Conservation (phyloP, 306 rosid species). For the Cucurbita ficifolia region DNA sequence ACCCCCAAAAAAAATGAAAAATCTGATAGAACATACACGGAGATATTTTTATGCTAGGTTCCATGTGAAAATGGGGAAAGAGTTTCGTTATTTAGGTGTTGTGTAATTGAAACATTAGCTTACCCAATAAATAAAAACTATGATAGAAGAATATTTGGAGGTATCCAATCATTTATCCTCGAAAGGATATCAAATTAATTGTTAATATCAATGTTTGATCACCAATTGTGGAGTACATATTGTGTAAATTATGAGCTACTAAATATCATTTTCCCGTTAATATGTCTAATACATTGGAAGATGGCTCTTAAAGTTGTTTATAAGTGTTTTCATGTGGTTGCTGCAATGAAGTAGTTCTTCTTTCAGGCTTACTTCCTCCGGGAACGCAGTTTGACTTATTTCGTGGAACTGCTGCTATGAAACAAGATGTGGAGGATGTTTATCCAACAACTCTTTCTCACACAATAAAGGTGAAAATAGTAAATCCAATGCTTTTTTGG, state of each 20-base stretch:
- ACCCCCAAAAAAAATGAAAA: too few relatives aligned
- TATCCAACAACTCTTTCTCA: constrained; percentile 82
- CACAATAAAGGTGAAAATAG: constrained; percentile 64
- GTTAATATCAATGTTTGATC: background rate
- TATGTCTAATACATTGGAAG: background rate
- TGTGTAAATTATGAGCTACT: background rate
- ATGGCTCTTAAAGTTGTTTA: background rate
- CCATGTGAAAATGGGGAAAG: too few relatives aligned
- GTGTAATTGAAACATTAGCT: too few relatives aligned
- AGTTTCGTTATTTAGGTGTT: too few relatives aligned
- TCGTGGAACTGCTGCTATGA: constrained; percentile 99
- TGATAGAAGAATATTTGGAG: too few relatives aligned
- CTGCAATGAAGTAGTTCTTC: background rate
- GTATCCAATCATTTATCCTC: too few relatives aligned
- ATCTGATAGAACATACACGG: too few relatives aligned
- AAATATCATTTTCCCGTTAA: background rate
- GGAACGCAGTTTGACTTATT: constrained; percentile 97
- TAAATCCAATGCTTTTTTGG: background rate
- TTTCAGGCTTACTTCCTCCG: constrained; percentile 92
- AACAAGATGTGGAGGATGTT: constrained; percentile 94
- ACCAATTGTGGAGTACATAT: background rate
- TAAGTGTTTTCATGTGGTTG: background rate
- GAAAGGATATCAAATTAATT: too few relatives aligned
- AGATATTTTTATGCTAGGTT: too few relatives aligned
- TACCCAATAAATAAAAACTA: too few relatives aligned